Conservation (phyloP, 441 rosid genomes). For the Populus hybrid region DNA sequence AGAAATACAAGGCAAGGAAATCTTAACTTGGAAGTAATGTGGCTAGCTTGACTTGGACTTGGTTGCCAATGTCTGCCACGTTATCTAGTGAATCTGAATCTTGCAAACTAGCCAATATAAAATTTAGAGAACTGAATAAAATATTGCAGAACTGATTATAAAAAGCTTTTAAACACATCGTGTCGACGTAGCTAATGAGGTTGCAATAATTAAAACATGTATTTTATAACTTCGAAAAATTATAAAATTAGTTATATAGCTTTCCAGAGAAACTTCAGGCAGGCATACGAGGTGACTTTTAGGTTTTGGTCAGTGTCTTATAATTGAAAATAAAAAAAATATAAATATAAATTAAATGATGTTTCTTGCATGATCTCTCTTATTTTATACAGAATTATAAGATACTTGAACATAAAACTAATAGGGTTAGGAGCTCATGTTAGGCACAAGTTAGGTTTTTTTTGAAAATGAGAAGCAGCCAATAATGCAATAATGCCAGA, state of each 20-base stretch:
- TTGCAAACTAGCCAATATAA: background rate
- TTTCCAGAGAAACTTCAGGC: background rate
- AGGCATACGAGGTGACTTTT: background rate
- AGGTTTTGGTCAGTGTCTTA: background rate
- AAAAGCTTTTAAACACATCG: background rate
- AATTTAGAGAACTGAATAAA: background rate
- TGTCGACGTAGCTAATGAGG: conserved; percentile 5
- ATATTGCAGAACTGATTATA: background rate
- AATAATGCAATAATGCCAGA: too few species aligned
- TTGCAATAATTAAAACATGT: background rate
- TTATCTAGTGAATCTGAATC: conserved; percentile 11
- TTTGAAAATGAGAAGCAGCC: background rate
- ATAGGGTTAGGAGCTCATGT: background rate
- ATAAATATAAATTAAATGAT: too few species aligned
- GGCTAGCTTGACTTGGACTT: background rate
- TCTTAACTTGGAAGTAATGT: conserved; percentile 9
- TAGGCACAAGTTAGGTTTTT: background rate
- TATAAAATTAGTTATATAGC: too few species aligned
- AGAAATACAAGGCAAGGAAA: background rate
- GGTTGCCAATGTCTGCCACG: conserved; percentile 1
- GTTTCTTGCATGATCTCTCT: too few species aligned
- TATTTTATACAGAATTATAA: too few species aligned
- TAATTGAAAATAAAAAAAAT: too few species aligned
- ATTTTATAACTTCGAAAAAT: background rate
- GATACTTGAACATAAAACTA: background rate